Conservation (phyloP, 2,329 filamentous ascomycete species). For the Cytospora chrysosperma region DNA sequence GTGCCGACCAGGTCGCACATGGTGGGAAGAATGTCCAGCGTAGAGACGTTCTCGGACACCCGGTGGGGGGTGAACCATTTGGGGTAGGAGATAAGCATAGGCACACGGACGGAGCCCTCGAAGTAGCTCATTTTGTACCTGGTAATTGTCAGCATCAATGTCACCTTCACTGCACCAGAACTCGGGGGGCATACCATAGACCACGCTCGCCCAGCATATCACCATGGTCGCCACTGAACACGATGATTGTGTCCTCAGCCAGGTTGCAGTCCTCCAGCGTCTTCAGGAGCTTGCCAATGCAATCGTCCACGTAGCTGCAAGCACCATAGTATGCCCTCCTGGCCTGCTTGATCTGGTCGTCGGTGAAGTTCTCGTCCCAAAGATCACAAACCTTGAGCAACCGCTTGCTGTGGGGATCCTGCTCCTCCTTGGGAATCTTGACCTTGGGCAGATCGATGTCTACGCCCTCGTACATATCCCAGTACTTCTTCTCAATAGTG, state of each 20-base stretch:
- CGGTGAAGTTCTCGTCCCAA: slow-evolving; percentile 78
- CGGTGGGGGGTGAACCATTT: slow-evolving; percentile 71
- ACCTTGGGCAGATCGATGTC: slow-evolving; percentile 83
- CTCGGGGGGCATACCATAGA: slow-evolving; percentile 59
- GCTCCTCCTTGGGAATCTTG: slow-evolving; percentile 73
- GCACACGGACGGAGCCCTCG: slow-evolving; percentile 85
- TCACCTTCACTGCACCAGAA: too few species aligned
- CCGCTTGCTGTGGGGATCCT: slow-evolving; percentile 84
- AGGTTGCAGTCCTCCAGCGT: slow-evolving; percentile 78
- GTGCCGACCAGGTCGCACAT: slow-evolving; percentile 79
- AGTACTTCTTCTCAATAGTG: slow-evolving; percentile 89
- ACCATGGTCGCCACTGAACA: slow-evolving; percentile 92
- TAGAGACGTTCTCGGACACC: slow-evolving; percentile 82
- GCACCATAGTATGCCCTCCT: slow-evolving; percentile 89
- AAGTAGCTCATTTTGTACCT: slow-evolving; percentile 96
- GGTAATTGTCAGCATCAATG: not conserved
- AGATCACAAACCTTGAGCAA: slow-evolving; percentile 84
- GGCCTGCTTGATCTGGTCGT: slow-evolving; percentile 82
- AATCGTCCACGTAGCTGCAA: slow-evolving; percentile 91
- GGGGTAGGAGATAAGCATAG: slow-evolving; percentile 81
- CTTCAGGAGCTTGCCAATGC: slow-evolving; percentile 77
- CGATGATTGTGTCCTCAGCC: slow-evolving; percentile 81
- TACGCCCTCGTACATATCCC: slow-evolving; percentile 86
- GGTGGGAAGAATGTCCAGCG: slow-evolving; percentile 85
- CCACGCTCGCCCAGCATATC: slow-evolving; percentile 94